These are phyloP conservation scores for Theileria parva DNA, from an alignment of 169 alveolate genomes.

Conservation along the genomic window DNA sequence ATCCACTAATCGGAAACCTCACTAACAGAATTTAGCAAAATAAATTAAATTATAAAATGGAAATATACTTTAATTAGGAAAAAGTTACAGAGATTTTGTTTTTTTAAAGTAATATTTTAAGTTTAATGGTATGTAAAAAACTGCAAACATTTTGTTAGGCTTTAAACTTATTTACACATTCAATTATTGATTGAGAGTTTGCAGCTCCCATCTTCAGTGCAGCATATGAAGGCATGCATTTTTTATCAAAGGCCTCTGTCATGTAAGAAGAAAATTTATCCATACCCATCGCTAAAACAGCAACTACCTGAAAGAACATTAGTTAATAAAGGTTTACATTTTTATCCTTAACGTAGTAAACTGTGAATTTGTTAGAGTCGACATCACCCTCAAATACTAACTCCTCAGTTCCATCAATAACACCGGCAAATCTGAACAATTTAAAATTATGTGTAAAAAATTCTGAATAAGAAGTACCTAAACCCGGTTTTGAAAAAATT, in stretches of 20 bases:
- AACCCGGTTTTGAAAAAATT: slow-evolving; percentile 73
- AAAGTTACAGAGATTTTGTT: not conserved
- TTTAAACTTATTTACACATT: slow-evolving; percentile 43
- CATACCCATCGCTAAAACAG: slow-evolving; percentile 65
- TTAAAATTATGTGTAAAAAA: not conserved
- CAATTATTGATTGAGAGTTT: slow-evolving; percentile 53
- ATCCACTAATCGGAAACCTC: not conserved
- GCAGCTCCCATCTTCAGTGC: slow-evolving; percentile 68
- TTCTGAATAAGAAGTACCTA: slow-evolving; percentile 30
- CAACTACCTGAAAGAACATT: slow-evolving; percentile 30
- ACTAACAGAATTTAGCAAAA: not conserved
- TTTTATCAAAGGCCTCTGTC: slow-evolving; percentile 62
- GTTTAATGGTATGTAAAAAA: too few species aligned
- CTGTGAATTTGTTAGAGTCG: slow-evolving; percentile 70
- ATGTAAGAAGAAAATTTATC: slow-evolving; percentile 50
- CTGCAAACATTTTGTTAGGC: not conserved
- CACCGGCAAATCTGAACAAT: slow-evolving; percentile 65
- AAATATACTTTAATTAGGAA: not conserved
- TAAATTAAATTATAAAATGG: not conserved
- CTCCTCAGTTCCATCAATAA: slow-evolving; percentile 66
- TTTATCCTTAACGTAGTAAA: slow-evolving; percentile 69
- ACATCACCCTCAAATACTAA: slow-evolving; percentile 75
- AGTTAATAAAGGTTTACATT: slow-evolving; percentile 44
- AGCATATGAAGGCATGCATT: slow-evolving; percentile 48
- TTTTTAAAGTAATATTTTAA: not conserved